Conservation (phyloP, 257 asterid species). For the Fraxinus pennsylvanica region DNA sequence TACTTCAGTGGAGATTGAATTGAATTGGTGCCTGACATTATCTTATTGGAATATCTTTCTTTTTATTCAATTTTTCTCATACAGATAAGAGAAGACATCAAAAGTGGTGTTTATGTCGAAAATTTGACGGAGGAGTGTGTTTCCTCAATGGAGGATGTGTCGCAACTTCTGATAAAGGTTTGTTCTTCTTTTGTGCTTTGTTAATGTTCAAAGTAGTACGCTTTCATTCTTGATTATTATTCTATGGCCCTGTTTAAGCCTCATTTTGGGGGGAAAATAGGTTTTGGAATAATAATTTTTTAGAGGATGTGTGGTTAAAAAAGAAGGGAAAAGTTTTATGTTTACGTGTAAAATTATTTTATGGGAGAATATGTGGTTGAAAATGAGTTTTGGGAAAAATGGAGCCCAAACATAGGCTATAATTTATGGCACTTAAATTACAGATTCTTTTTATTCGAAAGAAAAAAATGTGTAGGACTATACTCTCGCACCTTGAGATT, state of each 20-base stretch:
- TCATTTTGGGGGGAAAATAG: too few species aligned
- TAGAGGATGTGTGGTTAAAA: too few species aligned
- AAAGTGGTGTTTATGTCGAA: conserved; percentile 93
- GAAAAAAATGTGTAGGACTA: not conserved
- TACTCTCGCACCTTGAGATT: not conserved
- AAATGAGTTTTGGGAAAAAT: too few species aligned
- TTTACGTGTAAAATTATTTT: too few species aligned
- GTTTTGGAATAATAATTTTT: too few species aligned
- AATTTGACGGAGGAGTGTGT: conserved; percentile 92
- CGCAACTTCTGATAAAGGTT: conserved; percentile 86
- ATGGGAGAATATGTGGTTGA: too few species aligned
- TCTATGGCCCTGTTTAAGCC: too few species aligned
- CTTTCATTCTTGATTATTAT: not conserved
- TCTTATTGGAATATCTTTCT: not conserved
- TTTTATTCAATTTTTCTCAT: conserved; percentile 24
- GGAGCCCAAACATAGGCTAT: too few species aligned
- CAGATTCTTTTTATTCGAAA: not conserved
- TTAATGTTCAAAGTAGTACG: conserved; percentile 10
- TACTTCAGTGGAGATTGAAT: conserved; percentile 11
- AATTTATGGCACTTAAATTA: not conserved
- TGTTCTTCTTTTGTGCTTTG: conserved; percentile 21
- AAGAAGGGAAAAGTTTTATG: too few species aligned
- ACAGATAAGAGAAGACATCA: conserved; percentile 93
- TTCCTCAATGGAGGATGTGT: conserved; percentile 81
- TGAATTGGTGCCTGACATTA: conserved; percentile 13